Evolutionary conservation across 768 basidiomycete genomes (phyloP).

Genomic region (Boletus pseudo-olivaceus): DNA sequence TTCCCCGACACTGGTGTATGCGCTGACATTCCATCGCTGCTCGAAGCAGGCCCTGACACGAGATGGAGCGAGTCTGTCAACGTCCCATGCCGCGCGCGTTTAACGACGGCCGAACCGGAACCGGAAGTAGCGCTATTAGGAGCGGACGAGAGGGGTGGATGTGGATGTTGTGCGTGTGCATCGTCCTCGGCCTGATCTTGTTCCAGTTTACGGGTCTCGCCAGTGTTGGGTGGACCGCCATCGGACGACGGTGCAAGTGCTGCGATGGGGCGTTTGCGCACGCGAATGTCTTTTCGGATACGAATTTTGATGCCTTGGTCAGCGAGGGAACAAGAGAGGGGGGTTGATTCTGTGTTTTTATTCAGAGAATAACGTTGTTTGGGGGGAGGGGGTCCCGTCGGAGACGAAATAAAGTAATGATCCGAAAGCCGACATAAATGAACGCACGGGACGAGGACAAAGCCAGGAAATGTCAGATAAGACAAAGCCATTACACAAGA

Average conservation of each 20-base stretch:
- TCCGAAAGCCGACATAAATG: constrained; percentile 16
- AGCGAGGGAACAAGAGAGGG: constrained; percentile 85
- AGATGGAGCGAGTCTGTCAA: constrained; percentile 21
- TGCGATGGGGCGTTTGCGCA: constrained; percentile 63
- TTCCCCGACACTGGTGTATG: constrained; percentile 18
- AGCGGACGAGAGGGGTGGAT: constrained; percentile 1
- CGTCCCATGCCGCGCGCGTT: constrained; percentile 30
- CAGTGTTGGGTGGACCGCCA: constrained; percentile 1
- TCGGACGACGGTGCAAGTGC: constrained; percentile 26
- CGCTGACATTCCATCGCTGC: constrained; percentile 16
- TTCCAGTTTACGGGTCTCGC: constrained; percentile 25
- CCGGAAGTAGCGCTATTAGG: neutral
- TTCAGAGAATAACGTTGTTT: neutral
- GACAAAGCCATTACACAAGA: constrained; percentile 2
- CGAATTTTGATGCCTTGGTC: constrained; percentile 96
- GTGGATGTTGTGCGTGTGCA: constrained; percentile 8
- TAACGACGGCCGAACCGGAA: constrained; percentile 9
- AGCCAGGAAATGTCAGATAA: constrained; percentile 18
- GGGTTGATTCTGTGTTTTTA: constrained; percentile 66
- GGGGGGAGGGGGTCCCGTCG: neutral
- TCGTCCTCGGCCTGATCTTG: constrained; percentile 29
- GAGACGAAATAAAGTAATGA: constrained; percentile 17
- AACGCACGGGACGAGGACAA: constrained; percentile 13
- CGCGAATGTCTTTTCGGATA: constrained; percentile 87
- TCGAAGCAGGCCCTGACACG: constrained; percentile 18